Evolutionary conservation across 441 rosid species (phyloP).

Genomic region (Raphanus hybrid): DNA sequence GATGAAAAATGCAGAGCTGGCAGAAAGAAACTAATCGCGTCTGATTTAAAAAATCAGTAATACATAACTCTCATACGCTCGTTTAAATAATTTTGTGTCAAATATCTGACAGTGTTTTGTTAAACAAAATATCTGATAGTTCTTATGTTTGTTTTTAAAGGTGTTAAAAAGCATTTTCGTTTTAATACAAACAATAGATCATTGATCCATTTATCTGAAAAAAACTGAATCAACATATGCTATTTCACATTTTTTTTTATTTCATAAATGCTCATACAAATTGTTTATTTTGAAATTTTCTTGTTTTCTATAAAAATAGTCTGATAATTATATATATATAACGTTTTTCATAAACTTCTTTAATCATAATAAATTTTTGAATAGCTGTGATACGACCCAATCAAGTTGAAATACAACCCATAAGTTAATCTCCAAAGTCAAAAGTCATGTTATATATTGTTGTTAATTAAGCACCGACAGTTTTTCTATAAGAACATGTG

Average conservation of each 20-base stretch:
- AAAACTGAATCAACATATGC: neutral
- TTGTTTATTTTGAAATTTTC: too few species aligned
- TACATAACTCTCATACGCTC: neutral
- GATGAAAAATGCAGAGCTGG: neutral
- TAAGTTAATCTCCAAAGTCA: too few species aligned
- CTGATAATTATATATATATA: too few species aligned
- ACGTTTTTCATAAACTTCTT: neutral
- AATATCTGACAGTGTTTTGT: neutral
- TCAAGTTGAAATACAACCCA: neutral
- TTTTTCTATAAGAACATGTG: slow-evolving; percentile 43
- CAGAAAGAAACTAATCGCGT: neutral
- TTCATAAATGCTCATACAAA: too few species aligned
- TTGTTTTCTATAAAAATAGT: neutral
- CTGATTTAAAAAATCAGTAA: neutral
- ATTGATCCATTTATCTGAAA: too few species aligned
- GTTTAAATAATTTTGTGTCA: neutral
- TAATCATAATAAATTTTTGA: too few species aligned
- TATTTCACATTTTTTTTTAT: neutral
- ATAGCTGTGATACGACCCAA: neutral
- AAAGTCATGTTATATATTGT: too few species aligned
- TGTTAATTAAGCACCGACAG: slow-evolving; percentile 42
- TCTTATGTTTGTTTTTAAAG: neutral
- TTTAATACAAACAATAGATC: neutral
- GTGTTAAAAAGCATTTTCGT: neutral
- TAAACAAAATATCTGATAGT: too few species aligned